Evolutionary conservation across 2,329 filamentous ascomycete genomes (phyloP), one percentile per base, ranked within the genome.

Genomic region (Pseudogymnoascus sp.): DNA sequence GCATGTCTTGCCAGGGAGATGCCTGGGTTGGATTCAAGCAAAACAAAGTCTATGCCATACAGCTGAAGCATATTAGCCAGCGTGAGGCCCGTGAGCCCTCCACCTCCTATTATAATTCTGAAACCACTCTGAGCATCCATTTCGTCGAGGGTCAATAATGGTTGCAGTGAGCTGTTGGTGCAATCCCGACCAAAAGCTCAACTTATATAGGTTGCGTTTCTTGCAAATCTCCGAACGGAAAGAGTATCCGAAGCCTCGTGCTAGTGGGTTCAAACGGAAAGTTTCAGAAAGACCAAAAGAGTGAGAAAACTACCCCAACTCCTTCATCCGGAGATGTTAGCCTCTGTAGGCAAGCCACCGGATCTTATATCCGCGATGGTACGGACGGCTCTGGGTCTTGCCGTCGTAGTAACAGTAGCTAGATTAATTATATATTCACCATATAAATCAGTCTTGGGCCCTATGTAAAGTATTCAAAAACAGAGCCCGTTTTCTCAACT

Each of bases 1-100:
- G 78, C 79, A 0, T 80, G 80, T 0, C 77, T 69, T 15, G 74
- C 69, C 0, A 79, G 78, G 0, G 75, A 73, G 18, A 82, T 74
- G 0, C 73, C 67, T 0, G 62, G n/a, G 40, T 77, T 68, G 0
- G 71, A 69, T 62, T 83, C 80, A 0, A 83, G 72, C 0, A 83
- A 60, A 1, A 79, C 62, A 65, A 76, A 82, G 64, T 81, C 75
- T 60, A 83, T 76, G 31, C 67, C 69, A 33, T 75, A 69, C 45
- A 69, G 68, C 62, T 81, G 74, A 2, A 82, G 74, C 65, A 75
- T 74, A 48, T 75, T 74, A 7, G 78, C 78, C 3, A 80, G 68
- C 0, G 75, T 71, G 1, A 80, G 68, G 8, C 80, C 80, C 1
- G 75, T 72, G 12, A 81, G 69, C 55, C 77, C 74, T 10, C 77